Base-by-base conservation (phyloP, 192 early-diverging fungal genomes). In the Backusella luteola region DNA sequence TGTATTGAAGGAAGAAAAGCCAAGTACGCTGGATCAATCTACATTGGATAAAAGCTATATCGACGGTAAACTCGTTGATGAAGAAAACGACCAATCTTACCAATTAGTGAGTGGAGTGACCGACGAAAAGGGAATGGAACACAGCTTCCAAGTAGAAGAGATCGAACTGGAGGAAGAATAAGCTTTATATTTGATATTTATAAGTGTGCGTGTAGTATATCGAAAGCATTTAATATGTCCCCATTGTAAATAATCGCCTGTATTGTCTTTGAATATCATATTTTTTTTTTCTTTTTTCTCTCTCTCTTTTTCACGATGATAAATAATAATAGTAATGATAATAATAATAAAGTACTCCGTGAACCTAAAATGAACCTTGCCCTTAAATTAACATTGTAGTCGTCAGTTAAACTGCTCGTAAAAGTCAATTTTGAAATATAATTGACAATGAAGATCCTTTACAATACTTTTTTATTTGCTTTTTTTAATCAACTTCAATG, bases 21-120 rank as follows among this genome's bases (percentile, higher is more conserved):
- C 53, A 23, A 56, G 53, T 56, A 23, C 23, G 2, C 9, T 63
- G 56, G 56, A 63, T 63, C 56, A 63, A 14, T 63, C 39, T 44
- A 71, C 70, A 8, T 71, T 71, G 29, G 70, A 71, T 71, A 23
- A 49, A 19, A 71, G 70, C 15, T 71, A 71, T 71, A 29, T 71
- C 12, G 70, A 71, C 34, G 70, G 70, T 71, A 36, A 41, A 26
- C 23, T 32, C 6, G 70, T 71, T 0, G 59, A 74, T 15, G 26
- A 23, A 34, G 69, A 52, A 19, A 34, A 34, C 4, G 75, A 70
- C 1, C 59, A 73, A 29, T 15, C 39, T 6, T 78, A 73, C 52
- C 71, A 78, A 19, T 17, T 78, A 26, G 77, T 78, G 1, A 78
- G 77, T 52, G 77, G 77, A 11, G 59, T 78, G 23, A 66, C 71